phyloP scores from a whole-genome alignment of 2,329 filamentous ascomycete genomes.

The Dryadomyces sulphureus region DNA sequence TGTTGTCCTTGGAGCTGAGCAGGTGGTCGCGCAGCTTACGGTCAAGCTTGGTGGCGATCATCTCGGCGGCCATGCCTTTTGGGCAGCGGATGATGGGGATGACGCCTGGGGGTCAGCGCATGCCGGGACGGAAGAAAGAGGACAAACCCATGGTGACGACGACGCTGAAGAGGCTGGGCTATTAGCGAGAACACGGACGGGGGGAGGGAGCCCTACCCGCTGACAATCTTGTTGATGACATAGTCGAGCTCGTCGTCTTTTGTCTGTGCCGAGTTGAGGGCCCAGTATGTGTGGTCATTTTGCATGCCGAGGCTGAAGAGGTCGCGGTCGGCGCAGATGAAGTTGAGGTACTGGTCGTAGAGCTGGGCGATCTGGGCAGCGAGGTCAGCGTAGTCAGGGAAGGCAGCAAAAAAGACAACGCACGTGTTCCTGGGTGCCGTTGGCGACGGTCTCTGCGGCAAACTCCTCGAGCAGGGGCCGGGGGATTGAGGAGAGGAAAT shows the following conservation, averaged over 20 bases:
- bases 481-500: constrained; percentile 89
- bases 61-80: constrained; percentile 81
- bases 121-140: not conserved
- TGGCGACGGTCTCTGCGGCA: constrained; percentile 69
- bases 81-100: constrained; percentile 94
- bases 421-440: constrained; percentile 58
- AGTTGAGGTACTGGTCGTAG: constrained; percentile 95
- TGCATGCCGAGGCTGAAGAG: constrained; percentile 89
- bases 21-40: constrained; percentile 93
- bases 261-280: constrained; percentile 85
- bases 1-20: constrained; percentile 92
- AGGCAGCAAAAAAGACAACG: not conserved
- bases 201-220: too few species aligned
- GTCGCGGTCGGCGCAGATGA: constrained; percentile 89
- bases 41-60: constrained; percentile 88
- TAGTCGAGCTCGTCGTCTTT: constrained; percentile 80
- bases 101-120: constrained; percentile 41
- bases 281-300: constrained; percentile 83
- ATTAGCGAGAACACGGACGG: not conserved
- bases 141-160: constrained; percentile 85
- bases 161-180: constrained; percentile 64
- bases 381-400: not conserved
- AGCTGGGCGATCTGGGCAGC: constrained; percentile 75
- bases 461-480: constrained; percentile 89
- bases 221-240: constrained; percentile 82